Percentiles rank a stretch among this genome's conserved stretches.
These are phyloP conservation scores for Mycena latifolia DNA, from an alignment of 768 basidiomycete species.

Conservation along the genomic window DNA sequence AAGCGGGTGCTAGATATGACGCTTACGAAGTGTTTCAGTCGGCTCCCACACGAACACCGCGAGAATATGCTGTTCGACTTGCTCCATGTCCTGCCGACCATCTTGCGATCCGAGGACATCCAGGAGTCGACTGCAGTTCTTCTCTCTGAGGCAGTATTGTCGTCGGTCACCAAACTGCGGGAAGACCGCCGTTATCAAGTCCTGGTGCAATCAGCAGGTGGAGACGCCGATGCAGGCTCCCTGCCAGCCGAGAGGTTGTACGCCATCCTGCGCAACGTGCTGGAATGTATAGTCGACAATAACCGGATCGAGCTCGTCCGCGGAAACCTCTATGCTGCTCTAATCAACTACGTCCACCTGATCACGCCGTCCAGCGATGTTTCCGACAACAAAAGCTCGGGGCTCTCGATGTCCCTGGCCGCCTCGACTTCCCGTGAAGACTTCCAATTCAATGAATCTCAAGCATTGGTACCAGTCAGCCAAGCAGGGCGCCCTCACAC, in stretches of 20 bases:
- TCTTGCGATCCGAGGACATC: slow-evolving; percentile 73
- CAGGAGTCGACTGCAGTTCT: slow-evolving; percentile 83
- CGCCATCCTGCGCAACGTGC: slow-evolving; percentile 75
- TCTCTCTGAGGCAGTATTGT: slow-evolving; percentile 85
- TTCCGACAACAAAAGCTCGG: slow-evolving; percentile 32
- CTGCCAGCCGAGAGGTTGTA: slow-evolving; percentile 86
- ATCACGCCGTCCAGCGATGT: slow-evolving; percentile 53
- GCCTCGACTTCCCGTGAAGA: slow-evolving; percentile 59
- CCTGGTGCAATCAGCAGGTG: slow-evolving; percentile 73
- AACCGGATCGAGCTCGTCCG: slow-evolving; percentile 88
- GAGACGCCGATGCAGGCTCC: slow-evolving; percentile 72
- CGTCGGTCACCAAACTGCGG: slow-evolving; percentile 89
- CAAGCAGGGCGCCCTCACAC: slow-evolving; percentile 36
- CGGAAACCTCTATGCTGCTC: slow-evolving; percentile 93
- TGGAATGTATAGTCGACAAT: slow-evolving; percentile 82
- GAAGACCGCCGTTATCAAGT: slow-evolving; percentile 83
- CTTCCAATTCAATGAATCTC: slow-evolving; percentile 51
- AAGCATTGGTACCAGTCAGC: slow-evolving; percentile 45
- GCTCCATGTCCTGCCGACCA: slow-evolving; percentile 81
- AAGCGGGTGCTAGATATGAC: slow-evolving; percentile 86
- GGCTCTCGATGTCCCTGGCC: slow-evolving; percentile 46
- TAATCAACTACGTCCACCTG: slow-evolving; percentile 93
- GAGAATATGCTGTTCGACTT: slow-evolving; percentile 94
- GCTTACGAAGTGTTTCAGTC: slow-evolving; percentile 87
- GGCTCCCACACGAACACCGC: slow-evolving; percentile 83